A percentile compares a stretch with the other conserved stretches of the same genome.
phyloP scores from a whole-genome alignment of 805 yeast genomes.

The Lachancea waltii region DNA sequence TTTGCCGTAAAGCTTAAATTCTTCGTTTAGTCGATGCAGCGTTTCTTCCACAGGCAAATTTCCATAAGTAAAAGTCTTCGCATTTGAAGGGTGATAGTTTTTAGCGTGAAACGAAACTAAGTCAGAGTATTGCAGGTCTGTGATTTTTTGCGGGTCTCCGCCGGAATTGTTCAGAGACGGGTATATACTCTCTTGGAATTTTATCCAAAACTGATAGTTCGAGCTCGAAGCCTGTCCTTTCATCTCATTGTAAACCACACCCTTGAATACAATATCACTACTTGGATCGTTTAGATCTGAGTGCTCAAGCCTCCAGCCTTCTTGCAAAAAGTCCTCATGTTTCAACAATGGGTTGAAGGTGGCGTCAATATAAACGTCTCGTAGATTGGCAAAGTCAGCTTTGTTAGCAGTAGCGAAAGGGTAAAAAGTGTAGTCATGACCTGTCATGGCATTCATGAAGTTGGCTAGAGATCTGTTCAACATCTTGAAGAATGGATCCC shows the following conservation, averaged over 20 bases:
- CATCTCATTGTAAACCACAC: slow-evolving; percentile 98
- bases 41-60: slow-evolving; percentile 58
- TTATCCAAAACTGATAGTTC: slow-evolving; percentile 76
- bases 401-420: slow-evolving; percentile 93
- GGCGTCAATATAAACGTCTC: slow-evolving; percentile 83
- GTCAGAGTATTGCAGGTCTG: slow-evolving; percentile 67
- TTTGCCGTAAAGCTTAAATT: slow-evolving; percentile 48
- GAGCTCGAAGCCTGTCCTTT: slow-evolving; percentile 93
- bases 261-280: slow-evolving; percentile 72
- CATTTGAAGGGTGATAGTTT: slow-evolving; percentile 86
- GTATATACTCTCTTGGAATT: slow-evolving; percentile 75
- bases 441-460: slow-evolving; percentile 99
- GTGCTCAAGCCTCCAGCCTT: slow-evolving; percentile 95
- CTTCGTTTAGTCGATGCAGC: slow-evolving; percentile 47
- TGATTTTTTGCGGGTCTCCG: slow-evolving; percentile 83
- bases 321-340: slow-evolving; percentile 81
- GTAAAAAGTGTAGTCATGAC: slow-evolving; percentile 89
- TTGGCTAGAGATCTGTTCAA: slow-evolving; percentile 87
- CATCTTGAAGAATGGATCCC: slow-evolving; percentile 98
- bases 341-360: slow-evolving; percentile 76
- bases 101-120: slow-evolving; percentile 66
- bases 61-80: slow-evolving; percentile 85
- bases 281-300: slow-evolving; percentile 47
- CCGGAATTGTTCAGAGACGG: slow-evolving; percentile 87
- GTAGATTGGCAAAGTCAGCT: slow-evolving; percentile 72